Evolutionary conservation across 345 rosid species (phyloP).

Genomic region (Syzygium oleosum): DNA sequence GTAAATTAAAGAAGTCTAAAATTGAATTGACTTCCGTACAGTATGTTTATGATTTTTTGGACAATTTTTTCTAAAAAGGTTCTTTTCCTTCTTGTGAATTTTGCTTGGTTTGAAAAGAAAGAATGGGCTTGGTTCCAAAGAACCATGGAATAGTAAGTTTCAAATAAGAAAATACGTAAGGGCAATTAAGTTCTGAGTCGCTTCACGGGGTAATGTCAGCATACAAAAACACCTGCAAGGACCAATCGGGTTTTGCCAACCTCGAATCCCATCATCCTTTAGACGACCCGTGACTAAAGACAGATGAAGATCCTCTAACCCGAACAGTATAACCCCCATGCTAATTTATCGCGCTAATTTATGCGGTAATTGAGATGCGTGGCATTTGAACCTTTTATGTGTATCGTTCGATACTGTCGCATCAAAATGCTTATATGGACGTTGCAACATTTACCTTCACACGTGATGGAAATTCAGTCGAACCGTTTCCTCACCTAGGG

Average conservation of each 20-base stretch:
- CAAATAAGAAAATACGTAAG: neutral
- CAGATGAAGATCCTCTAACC: neutral
- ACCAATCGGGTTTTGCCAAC: neutral
- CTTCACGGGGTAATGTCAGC: neutral
- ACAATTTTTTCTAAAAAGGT: neutral
- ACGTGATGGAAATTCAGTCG: neutral
- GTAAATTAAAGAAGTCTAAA: neutral
- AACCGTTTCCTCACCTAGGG: neutral
- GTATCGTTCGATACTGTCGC: neutral
- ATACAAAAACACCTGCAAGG: neutral
- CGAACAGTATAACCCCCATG: neutral
- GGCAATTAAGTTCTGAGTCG: neutral
- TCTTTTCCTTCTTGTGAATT: neutral
- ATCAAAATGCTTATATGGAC: neutral
- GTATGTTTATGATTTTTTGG: neutral
- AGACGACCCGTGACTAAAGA: neutral
- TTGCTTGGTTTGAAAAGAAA: neutral
- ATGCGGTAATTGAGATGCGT: neutral
- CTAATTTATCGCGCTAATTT: neutral
- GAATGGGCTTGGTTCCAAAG: neutral
- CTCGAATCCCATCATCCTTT: neutral
- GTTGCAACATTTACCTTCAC: neutral
- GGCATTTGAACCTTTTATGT: neutral
- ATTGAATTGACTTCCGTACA: accelerated
- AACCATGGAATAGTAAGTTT: neutral